Evolutionary conservation across 768 basidiomycete species (phyloP).

Genomic region (Tylopilus plumbeoviolaceoides): DNA sequence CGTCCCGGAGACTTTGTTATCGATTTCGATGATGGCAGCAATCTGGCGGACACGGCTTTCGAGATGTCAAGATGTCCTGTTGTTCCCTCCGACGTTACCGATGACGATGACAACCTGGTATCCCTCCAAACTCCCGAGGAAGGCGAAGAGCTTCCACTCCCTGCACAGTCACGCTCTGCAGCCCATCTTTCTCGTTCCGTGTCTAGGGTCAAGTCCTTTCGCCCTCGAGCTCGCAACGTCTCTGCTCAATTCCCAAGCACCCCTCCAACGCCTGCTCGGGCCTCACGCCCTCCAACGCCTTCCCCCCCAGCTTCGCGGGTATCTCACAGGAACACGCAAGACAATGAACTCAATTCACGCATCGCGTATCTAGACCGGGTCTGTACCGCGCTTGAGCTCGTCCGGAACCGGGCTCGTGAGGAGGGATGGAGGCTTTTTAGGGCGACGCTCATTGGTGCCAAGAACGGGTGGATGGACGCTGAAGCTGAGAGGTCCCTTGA

Average conservation of each 20-base stretch:
- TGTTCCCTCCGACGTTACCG: conserved; percentile 24
- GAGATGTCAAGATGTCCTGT: conserved; percentile 19
- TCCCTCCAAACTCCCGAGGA: conserved; percentile 28
- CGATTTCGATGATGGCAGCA: conserved; percentile 3
- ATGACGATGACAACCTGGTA: conserved; percentile 25
- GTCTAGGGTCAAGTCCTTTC: conserved; percentile 22
- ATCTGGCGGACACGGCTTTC: conserved; percentile 14
- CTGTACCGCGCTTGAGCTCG: conserved; percentile 37
- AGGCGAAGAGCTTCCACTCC: conserved; percentile 15
- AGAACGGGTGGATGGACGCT: conserved; percentile 25
- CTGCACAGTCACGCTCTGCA: not conserved
- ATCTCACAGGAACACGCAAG: not conserved
- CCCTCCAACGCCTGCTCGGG: not conserved
- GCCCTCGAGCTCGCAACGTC: conserved; percentile 24
- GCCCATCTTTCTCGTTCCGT: conserved; percentile 7
- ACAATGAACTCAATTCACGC: conserved; percentile 15
- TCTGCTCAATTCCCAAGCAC: conserved; percentile 3
- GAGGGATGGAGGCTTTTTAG: conserved; percentile 38
- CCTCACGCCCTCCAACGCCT: not conserved
- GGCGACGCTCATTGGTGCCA: conserved; percentile 20
- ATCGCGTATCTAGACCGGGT: conserved; percentile 34
- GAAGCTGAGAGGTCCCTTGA: conserved; percentile 42
- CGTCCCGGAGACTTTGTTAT: conserved; percentile 8
- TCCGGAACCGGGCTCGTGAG: conserved; percentile 40
- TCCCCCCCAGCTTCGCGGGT: conserved; percentile 7